phyloP scores from a whole-genome alignment of 2,329 filamentous ascomycete species.

The Fusarium goolgardi region DNA sequence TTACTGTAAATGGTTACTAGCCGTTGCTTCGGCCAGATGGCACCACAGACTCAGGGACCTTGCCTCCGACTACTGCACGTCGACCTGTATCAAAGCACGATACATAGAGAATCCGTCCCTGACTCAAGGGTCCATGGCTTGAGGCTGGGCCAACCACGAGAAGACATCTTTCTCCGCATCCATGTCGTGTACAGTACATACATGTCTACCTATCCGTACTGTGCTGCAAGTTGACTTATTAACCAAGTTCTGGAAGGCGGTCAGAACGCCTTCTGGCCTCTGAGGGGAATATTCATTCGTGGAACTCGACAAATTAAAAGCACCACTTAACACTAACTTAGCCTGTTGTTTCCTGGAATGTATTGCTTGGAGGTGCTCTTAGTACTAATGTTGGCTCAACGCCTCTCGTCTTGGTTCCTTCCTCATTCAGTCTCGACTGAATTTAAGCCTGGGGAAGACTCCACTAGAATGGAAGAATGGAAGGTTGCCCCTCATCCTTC shows the following conservation, averaged over 20 bases:
- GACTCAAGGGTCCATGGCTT: conserved; percentile 41
- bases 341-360: neutral
- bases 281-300: conserved; percentile 31
- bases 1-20: conserved; percentile 36
- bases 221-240: conserved; percentile 1
- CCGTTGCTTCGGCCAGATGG: conserved; percentile 36
- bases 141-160: conserved; percentile 30
- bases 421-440: conserved; percentile 19
- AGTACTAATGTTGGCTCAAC: neutral
- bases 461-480: conserved; percentile 10
- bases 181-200: neutral
- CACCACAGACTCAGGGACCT: conserved; percentile 32
- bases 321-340: neutral
- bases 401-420: conserved; percentile 25
- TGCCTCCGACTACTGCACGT: conserved; percentile 32
- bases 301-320: conserved; percentile 17
- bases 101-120: conserved; percentile 30
- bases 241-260: conserved; percentile 39
- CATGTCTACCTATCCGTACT: neutral
- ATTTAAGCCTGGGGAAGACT: conserved; percentile 22
- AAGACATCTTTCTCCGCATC: conserved; percentile 32
- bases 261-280: conserved; percentile 32
- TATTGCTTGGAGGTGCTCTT: neutral
- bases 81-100: conserved; percentile 25
- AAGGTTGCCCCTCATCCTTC: conserved; percentile 30